Evolutionary conservation across 305 asterid genomes (phyloP), one percentile per base, ranked within the genome.

Genomic region (Fraxinus xanthoxyloides): DNA sequence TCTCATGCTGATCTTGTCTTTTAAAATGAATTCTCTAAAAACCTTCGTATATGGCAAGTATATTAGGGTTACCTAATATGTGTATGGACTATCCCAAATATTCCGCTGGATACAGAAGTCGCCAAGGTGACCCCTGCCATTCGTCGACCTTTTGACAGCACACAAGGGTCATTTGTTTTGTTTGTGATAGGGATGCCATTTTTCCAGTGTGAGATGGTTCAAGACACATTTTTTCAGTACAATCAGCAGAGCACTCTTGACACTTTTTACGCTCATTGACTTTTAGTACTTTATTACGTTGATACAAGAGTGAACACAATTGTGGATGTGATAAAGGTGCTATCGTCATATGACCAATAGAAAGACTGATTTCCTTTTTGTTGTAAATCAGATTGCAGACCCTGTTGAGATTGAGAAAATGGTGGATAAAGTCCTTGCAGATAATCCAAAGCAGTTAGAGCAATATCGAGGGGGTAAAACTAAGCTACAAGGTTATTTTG

Each of bases 401-500:
- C 97, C 95, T 1, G 63, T 85, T 54, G 98, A 93, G 92, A 93
- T 97, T 35, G 98, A 92, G 92, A 94, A 92, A 90, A 91, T 97
- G 86, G 95, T 97, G 80, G 97, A 97, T 86, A 92, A 85, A 85
- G 93, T 94, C 80, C 87, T 97, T 26, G 93, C 92, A 23, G 92
- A 86, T 56, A 97, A 90, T 84, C 99, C 96, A 12, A 94, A 92
- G 86, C 99, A 94, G 88, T 85, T 97, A 83, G 94, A 90, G 82
- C 98, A 97, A 80, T 97, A 94, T 81, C 92, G 94, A 32, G 92
- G 93, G 65, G 99, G 99, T 63, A 97, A 92, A 90, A 94, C 97
- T 43, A 97, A 91, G 92, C 89, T 97, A 13, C 94, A 93, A 86
- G 98, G 98, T 63, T 96, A 38, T 87, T 96, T 96, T 79, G 99